Base-by-base conservation (phyloP, 768 basidiomycete genomes). In the Glaciozyma antarctica region DNA sequence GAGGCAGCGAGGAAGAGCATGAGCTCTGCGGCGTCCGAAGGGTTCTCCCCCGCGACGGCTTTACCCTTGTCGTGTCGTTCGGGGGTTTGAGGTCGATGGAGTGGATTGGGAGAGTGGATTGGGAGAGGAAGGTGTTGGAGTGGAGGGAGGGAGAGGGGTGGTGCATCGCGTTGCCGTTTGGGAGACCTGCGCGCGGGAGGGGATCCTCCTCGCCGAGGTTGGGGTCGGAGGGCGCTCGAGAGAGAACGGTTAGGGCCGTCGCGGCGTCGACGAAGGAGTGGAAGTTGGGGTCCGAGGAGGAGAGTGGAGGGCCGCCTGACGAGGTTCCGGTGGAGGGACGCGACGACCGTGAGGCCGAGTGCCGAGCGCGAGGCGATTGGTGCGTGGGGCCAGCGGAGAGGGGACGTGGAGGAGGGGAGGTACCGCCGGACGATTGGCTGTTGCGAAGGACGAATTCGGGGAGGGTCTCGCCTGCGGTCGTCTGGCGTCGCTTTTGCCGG, bases 1-100 rank as follows among this genome's bases (percentile, higher is more conserved):
- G 63, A 67, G 22, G 64, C 60, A 0, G 73, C 73, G 43, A 74
- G 66, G 62, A 57, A 72, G 32, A 74, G 73, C 71, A 74, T 72
- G 15, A 72, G 55, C 45, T 74, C 73, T 0, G 73, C 73, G 16
- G 72, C 72, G 10, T 64, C 73, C 5, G 67, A 71, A 28, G 70
- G 63, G 32, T 55, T 48, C 6, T 61, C 64, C 13, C 19, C 24
- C 8, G 49, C 56, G 38, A 32, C 59, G 53, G 49, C 38, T 7
- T 10, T 21, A 5, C 59, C 45, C 15, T 41, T 38, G 52, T 32
- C 38, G 24, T 34, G 21, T 13, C 47, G 51, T 26, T 66, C 64
- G 9, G 67, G 67, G 13, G 64, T 66, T 19, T 47, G 32, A 15
- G 64, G 65, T 9, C 63, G 65, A 17, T 56, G 30, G 15, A 24